These are phyloP conservation scores for Xylaria castorea DNA, from an alignment of 495 filamentous ascomycete species.

Conservation along the genomic window DNA sequence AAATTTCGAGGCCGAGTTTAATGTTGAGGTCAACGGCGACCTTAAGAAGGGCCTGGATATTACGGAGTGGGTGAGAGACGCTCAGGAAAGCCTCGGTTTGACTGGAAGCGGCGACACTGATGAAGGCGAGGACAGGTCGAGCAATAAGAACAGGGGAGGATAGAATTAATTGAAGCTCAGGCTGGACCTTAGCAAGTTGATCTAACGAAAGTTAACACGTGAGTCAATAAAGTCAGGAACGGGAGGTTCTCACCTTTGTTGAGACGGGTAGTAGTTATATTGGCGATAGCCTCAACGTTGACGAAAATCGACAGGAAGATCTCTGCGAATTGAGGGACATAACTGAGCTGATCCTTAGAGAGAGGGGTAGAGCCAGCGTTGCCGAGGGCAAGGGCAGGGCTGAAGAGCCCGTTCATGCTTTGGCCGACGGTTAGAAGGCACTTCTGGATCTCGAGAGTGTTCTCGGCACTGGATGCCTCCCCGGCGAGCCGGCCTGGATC, in stretches of 20 bases:
- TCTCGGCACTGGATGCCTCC: conserved; percentile 17
- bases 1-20: not conserved
- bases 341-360: conserved; percentile 28
- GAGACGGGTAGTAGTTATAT: conserved; percentile 25
- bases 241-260: conserved; percentile 28
- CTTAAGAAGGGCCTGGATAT: conserved; percentile 26
- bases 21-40: not conserved
- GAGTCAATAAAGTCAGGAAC: too few species aligned
- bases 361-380: conserved; percentile 19
- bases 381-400: conserved; percentile 28
- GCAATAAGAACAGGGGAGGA: conserved; percentile 29
- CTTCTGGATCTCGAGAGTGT: conserved; percentile 31
- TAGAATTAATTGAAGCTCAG: conserved; percentile 37
- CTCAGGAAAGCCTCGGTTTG: conserved; percentile 23
- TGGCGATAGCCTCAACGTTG: conserved; percentile 31
- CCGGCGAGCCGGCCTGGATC: not conserved
- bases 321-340: conserved; percentile 29
- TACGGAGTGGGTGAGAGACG: conserved; percentile 26
- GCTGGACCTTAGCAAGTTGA: conserved; percentile 30
- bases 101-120: conserved; percentile 25
- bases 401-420: conserved; percentile 31
- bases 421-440: conserved; percentile 29
- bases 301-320: conserved; percentile 29
- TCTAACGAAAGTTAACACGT: conserved; percentile 31
- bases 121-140: conserved; percentile 33